phyloP scores from a whole-genome alignment of 1,284 basidiomycete species.

The Moesziomyces globuligerus region DNA sequence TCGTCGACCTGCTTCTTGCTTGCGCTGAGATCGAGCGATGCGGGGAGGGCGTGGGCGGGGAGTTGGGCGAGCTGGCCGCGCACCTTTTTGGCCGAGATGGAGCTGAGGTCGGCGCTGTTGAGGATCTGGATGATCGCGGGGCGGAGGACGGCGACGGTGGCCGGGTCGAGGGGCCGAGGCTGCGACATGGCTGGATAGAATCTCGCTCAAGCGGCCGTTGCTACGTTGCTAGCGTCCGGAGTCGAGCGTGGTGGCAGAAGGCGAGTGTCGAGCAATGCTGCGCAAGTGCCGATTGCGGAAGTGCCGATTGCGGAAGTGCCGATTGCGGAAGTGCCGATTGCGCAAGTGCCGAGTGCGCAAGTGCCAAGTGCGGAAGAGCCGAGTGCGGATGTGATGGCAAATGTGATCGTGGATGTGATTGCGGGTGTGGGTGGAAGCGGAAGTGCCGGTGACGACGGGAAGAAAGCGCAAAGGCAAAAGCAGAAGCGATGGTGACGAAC shows the following conservation, averaged over 20 bases:
- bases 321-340: too few relatives aligned
- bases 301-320: too few relatives aligned
- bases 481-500: not conserved
- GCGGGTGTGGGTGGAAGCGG: too few relatives aligned
- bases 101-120: conserved; percentile 56
- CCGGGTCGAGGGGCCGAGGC: conserved; percentile 34
- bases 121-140: conserved; percentile 61
- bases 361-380: not conserved
- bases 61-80: conserved; percentile 51
- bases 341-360: not conserved
- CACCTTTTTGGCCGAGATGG: conserved; percentile 61
- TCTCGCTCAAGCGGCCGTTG: too few relatives aligned
- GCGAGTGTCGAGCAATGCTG: too few relatives aligned
- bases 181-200: conserved; percentile 41
- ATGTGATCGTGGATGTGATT: not conserved
- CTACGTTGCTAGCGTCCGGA: too few relatives aligned
- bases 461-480: too few relatives aligned
- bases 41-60: conserved; percentile 47
- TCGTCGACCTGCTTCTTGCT: conserved; percentile 60
- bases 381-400: not conserved
- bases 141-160: conserved; percentile 45
- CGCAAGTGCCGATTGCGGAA: too few relatives aligned
- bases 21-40: conserved; percentile 50
- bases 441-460: too few relatives aligned
- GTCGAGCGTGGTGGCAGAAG: too few relatives aligned